Conservation (phyloP, 208 protist species). For the Angomonas deanei region DNA sequence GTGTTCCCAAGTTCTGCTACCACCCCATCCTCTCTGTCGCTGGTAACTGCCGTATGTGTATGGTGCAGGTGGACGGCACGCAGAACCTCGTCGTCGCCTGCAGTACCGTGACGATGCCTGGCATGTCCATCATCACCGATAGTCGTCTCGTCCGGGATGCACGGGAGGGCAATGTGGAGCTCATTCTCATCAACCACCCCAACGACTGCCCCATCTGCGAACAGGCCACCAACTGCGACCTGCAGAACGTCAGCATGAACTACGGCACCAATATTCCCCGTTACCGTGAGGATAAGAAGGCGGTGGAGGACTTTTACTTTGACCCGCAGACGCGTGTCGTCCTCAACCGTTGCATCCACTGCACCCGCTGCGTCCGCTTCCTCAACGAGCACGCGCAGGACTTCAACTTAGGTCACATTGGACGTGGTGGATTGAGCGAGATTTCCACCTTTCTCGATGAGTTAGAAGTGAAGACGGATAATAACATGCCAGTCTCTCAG, state of each 20-base stretch:
- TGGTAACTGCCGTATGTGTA: conserved; percentile 98
- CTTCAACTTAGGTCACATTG: conserved; percentile 92
- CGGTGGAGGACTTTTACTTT: conserved; percentile 94
- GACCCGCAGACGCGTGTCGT: conserved; percentile 94
- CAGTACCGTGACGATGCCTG: conserved; percentile 91
- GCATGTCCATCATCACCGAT: conserved; percentile 96
- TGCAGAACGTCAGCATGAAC: conserved; percentile 94
- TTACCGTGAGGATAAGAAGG: conserved; percentile 87
- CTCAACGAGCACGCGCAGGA: conserved; percentile 93
- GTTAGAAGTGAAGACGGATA: conserved; percentile 87
- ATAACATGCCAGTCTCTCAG: conserved; percentile 86
- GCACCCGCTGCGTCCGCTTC: conserved; percentile 95
- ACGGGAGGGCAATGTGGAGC: conserved; percentile 95
- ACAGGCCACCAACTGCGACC: conserved; percentile 95
- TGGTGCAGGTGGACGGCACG: conserved; percentile 95
- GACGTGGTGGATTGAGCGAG: conserved; percentile 91
- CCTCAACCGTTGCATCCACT: conserved; percentile 97
- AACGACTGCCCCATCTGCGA: conserved; percentile 97
- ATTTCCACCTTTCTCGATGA: conserved; percentile 92
- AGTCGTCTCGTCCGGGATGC: conserved; percentile 93
- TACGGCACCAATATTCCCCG: conserved; percentile 87
- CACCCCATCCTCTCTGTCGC: conserved; percentile 92
- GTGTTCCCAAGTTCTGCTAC: conserved; percentile 91
- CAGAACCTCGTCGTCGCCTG: conserved; percentile 95
- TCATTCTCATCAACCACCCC: conserved; percentile 96